These are phyloP conservation scores for Discostella stelligera DNA, from an alignment of 352 stramenopile genomes.

Conservation along the genomic window DNA sequence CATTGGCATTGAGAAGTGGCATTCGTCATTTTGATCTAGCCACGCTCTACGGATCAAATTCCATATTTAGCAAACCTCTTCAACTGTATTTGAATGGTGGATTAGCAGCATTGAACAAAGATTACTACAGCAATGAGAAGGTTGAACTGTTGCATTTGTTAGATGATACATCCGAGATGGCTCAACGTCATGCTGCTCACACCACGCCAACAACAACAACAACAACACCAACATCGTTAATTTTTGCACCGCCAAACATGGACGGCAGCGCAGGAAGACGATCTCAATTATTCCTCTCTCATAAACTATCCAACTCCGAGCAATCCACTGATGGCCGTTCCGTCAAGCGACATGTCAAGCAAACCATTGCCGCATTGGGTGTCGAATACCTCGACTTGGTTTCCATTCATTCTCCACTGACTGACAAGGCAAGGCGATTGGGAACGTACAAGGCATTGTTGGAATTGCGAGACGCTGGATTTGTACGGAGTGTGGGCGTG, in stretches of 20 bases:
- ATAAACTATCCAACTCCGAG: slow-evolving; percentile 72
- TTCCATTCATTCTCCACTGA: slow-evolving; percentile 66
- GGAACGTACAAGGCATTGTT: slow-evolving; percentile 57
- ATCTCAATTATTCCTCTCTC: slow-evolving; percentile 61
- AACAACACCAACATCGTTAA: background rate
- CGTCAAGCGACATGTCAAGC: slow-evolving; percentile 40
- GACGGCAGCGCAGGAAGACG: slow-evolving; percentile 30
- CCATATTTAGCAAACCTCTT: slow-evolving; percentile 41
- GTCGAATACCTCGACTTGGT: slow-evolving; percentile 65
- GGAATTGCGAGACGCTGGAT: slow-evolving; percentile 55
- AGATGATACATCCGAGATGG: background rate
- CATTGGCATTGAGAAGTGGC: slow-evolving; percentile 58
- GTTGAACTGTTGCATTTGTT: slow-evolving; percentile 19
- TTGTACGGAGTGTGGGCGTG: slow-evolving; percentile 62
- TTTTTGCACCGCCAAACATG: slow-evolving; percentile 3
- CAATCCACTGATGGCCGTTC: slow-evolving; percentile 56
- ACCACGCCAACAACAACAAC: background rate
- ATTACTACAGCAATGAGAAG: slow-evolving; percentile 8
- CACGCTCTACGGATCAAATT: slow-evolving; percentile 59
- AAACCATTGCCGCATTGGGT: slow-evolving; percentile 41
- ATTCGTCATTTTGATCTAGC: slow-evolving; percentile 67
- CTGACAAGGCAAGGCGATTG: slow-evolving; percentile 42
- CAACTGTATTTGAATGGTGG: slow-evolving; percentile 41
- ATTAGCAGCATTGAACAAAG: slow-evolving; percentile 1
- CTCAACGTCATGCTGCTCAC: background rate